Percentiles rank a stretch among this genome's conserved stretches.
phyloP scores from a whole-genome alignment of 306 rosid species.

The Vigna angularis region DNA sequence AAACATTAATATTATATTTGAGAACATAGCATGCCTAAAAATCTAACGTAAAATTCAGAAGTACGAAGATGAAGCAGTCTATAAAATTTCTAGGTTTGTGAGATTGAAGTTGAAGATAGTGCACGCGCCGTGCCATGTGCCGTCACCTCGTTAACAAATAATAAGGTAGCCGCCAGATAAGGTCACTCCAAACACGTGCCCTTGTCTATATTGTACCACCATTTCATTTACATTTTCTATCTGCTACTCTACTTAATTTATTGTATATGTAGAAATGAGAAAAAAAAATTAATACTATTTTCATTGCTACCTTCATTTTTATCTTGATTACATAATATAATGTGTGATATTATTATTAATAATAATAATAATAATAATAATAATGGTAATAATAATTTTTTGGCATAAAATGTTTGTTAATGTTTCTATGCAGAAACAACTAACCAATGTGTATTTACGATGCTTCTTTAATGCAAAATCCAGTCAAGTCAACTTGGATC shows the following conservation, averaged over 20 bases:
- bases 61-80: not conserved
- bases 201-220: conserved; percentile 6
- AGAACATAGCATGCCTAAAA: not conserved
- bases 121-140: conserved; percentile 32
- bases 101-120: conserved; percentile 1
- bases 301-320: not conserved
- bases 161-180: not conserved
- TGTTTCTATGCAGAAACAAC: not conserved
- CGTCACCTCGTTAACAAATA: conserved; percentile 9
- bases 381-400: too few species aligned
- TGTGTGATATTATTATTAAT: too few species aligned
- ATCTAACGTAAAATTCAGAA: conserved; percentile 21
- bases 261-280: not conserved
- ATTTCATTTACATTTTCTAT: not conserved
- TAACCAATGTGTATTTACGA: not conserved
- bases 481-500: conserved; percentile 7
- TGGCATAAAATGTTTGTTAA: too few species aligned
- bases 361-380: too few species aligned
- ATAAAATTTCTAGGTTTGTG: conserved; percentile 19
- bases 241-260: not conserved
- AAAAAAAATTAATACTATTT: not conserved
- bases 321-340: too few species aligned
- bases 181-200: conserved; percentile 30
- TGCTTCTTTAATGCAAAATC: not conserved
- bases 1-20: conserved; percentile 1